Conservation (phyloP, 257 asterid genomes). For the Jacaranda copaia region DNA sequence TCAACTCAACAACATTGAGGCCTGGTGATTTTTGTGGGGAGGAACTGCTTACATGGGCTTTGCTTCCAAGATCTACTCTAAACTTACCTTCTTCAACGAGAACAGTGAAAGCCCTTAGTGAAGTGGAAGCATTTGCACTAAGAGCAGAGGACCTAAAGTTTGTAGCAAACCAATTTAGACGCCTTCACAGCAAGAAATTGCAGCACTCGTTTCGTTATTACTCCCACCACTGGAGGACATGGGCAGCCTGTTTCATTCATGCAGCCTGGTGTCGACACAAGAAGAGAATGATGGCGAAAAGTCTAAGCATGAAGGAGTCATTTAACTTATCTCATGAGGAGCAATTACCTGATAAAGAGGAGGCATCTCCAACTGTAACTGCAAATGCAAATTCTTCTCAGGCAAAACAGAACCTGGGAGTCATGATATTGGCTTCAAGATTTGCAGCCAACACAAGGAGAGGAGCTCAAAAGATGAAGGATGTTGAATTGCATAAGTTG, state of each 20-base stretch:
- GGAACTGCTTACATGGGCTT: slow-evolving; percentile 68
- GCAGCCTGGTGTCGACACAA: slow-evolving; percentile 61
- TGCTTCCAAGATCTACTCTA: slow-evolving; percentile 57
- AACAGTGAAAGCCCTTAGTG: slow-evolving; percentile 59
- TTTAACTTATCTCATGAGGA: slow-evolving; percentile 36
- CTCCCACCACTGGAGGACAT: slow-evolving; percentile 73
- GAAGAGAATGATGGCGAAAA: slow-evolving; percentile 47
- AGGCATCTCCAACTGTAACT: background rate
- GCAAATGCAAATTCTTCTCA: slow-evolving; percentile 24
- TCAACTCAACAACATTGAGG: slow-evolving; percentile 56
- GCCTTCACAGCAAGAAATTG: slow-evolving; percentile 68
- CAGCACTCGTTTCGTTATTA: slow-evolving; percentile 67
- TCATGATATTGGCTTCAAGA: slow-evolving; percentile 62
- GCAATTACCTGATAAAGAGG: slow-evolving; percentile 36
- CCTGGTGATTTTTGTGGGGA: slow-evolving; percentile 70
- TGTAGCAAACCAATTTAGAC: slow-evolving; percentile 69
- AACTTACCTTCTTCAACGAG: slow-evolving; percentile 68
- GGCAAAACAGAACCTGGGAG: slow-evolving; percentile 51
- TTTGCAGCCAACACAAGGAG: slow-evolving; percentile 67
- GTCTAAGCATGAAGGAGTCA: slow-evolving; percentile 51
- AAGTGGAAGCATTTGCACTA: slow-evolving; percentile 72
- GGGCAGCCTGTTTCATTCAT: slow-evolving; percentile 73
- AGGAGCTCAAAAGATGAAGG: slow-evolving; percentile 61
- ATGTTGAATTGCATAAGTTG: slow-evolving; percentile 48
- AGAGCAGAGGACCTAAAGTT: slow-evolving; percentile 72